Base-by-base conservation (phyloP, 2,329 filamentous ascomycete genomes). In the Xylaria hypoxylon region DNA sequence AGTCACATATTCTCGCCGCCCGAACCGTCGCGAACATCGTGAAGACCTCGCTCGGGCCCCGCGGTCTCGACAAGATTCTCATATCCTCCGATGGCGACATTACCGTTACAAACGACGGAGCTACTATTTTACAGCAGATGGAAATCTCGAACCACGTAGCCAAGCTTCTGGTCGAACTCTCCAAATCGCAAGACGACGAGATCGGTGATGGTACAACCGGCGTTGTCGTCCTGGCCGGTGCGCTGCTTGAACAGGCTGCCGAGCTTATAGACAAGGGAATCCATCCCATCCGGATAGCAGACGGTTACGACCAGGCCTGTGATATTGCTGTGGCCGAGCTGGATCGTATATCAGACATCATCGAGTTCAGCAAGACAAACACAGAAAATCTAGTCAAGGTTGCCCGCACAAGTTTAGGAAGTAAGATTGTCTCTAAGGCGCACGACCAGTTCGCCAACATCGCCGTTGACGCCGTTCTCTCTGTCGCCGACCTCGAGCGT, bases 191-290 rank as follows among this genome's bases (percentile, higher is more conserved):
- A 80, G 96, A 99, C 77, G 95, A 98, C 75, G 96, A 99, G 83
- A 99, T 99, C 77, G 96, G 96, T 77, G 96, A 99, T 79, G 96
- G 96, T 71, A 99, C 96, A 70, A 99, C 96, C 0, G 96, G 96
- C 80, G 96, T 99, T 15, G 96, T 99, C 58, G 96, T 99, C 55
- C 84, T 99, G 73, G 96, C 96, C 15, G 96, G 95, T 71, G 94
- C 96, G 69, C 88, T 99, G 71, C 86, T 99, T 68, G 96, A 99
- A 82, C 95, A 98, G 83, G 96, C 96, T 19, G 93, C 95, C 70
- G 96, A 97, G 79, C 88, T 99, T 74, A 98, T 99, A 80, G 96
- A 99, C 87, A 99, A 99, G 88, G 96, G 96, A 78, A 99, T 99
- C 76, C 96, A 99, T 83, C 96, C 96, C 68, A 99, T 99, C 79